Percentiles rank a stretch among this genome's conserved stretches.
Evolutionary conservation across 140 eudicot genomes (phyloP).

Genomic region (Erigeron philadelphicus): DNA sequence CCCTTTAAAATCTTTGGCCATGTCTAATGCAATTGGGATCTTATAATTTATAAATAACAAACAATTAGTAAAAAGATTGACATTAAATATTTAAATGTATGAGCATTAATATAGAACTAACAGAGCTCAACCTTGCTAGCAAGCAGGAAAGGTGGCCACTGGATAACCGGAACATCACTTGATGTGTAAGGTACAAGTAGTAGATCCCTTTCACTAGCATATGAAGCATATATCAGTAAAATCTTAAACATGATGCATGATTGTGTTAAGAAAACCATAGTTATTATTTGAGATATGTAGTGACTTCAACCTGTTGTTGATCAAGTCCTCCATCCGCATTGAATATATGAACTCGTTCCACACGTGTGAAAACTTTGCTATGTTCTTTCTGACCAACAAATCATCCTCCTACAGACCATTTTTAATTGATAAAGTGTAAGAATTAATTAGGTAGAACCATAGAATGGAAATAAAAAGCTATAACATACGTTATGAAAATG

Average conservation of each 20-base stretch:
- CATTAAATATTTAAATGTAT: background rate
- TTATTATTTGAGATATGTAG: constrained; percentile 20
- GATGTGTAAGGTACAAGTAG: constrained; percentile 92
- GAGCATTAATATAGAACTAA: constrained; percentile 1
- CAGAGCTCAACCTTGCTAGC: constrained; percentile 78
- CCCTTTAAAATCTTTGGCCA: constrained; percentile 90
- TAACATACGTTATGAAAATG: background rate
- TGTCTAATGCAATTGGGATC: constrained; percentile 98
- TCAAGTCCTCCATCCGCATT: constrained; percentile 84
- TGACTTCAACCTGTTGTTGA: constrained; percentile 65
- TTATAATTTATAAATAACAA: constrained; percentile 26
- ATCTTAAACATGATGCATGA: background rate
- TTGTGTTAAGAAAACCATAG: background rate
- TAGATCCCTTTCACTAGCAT: constrained; percentile 76
- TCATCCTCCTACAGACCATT: constrained; percentile 47
- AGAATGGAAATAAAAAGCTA: background rate
- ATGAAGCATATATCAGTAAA: constrained; percentile 12
- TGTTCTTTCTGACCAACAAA: constrained; percentile 50
- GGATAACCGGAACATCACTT: constrained; percentile 71
- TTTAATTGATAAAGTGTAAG: constrained; percentile 4
- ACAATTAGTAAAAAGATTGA: constrained; percentile 21
- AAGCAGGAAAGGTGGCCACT: constrained; percentile 99
- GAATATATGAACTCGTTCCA: constrained; percentile 96
- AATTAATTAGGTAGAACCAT: background rate
- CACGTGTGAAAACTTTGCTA: constrained; percentile 93